phyloP scores from a whole-genome alignment of 1,284 basidiomycete species.

The Trichosporon sp. region DNA sequence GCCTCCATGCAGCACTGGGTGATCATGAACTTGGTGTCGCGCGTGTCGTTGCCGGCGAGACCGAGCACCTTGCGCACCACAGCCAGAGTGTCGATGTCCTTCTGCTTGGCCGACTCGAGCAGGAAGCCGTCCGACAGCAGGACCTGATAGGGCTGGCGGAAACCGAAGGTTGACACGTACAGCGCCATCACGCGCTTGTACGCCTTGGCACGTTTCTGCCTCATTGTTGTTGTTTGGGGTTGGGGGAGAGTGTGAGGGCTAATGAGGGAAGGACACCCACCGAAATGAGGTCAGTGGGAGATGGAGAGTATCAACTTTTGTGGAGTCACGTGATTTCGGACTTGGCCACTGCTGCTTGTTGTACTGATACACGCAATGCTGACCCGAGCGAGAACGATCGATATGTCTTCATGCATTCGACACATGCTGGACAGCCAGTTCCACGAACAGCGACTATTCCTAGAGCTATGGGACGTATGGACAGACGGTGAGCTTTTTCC shows the following conservation, averaged over 20 bases:
- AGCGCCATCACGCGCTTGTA: constrained; percentile 89
- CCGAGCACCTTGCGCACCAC: constrained; percentile 69
- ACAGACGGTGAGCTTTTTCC: too few relatives aligned
- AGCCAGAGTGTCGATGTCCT: constrained; percentile 63
- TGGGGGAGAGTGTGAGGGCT: background rate
- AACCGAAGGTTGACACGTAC: constrained; percentile 81
- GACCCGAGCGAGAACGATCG: too few relatives aligned
- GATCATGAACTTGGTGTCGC: constrained; percentile 64
- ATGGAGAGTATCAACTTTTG: background rate
- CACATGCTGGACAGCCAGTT: too few relatives aligned
- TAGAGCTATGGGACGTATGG: too few relatives aligned
- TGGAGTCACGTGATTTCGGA: background rate
- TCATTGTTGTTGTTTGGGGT: constrained; percentile 62
- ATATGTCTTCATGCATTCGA: too few relatives aligned
- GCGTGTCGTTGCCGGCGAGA: constrained; percentile 57
- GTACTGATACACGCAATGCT: too few relatives aligned
- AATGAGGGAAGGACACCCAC: background rate
- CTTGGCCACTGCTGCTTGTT: too few relatives aligned
- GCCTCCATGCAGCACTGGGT: constrained; percentile 93
- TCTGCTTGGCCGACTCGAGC: constrained; percentile 65
- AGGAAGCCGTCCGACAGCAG: constrained; percentile 85
- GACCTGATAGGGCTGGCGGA: constrained; percentile 87
- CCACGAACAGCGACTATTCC: too few relatives aligned
- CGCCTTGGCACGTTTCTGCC: constrained; percentile 87
- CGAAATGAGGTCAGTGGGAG: background rate